Conservation (phyloP, 129 eudicot genomes). For the Kitagawia praeruptora region DNA sequence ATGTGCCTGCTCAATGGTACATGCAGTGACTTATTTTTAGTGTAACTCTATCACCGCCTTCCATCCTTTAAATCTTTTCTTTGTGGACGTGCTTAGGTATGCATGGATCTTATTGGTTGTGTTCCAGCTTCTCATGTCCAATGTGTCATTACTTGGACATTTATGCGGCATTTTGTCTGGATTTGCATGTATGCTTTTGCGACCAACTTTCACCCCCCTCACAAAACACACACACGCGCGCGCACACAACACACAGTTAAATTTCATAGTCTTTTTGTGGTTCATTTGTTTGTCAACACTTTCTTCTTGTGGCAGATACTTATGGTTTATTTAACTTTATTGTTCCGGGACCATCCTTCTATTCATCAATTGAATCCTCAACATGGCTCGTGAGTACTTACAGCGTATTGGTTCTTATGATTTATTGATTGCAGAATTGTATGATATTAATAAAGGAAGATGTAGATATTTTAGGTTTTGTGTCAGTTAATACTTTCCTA, state of each 20-base stretch:
- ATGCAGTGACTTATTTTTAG: constrained; percentile 11
- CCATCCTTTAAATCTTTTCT: constrained; percentile 4
- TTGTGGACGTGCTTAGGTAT: constrained; percentile 40
- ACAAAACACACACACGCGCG: neutral
- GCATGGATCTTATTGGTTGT: constrained; percentile 75
- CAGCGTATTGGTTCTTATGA: neutral
- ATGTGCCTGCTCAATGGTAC: constrained; percentile 89
- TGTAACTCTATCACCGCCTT: neutral
- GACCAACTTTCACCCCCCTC: neutral
- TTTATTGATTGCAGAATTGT: neutral
- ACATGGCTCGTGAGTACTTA: constrained; percentile 70
- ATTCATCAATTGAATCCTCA: constrained; percentile 71
- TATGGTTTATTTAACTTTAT: constrained; percentile 68
- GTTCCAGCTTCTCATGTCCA: constrained; percentile 83
- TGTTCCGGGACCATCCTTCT: constrained; percentile 82
- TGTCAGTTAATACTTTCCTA: neutral
- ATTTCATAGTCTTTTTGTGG: neutral
- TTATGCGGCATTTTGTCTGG: constrained; percentile 97
- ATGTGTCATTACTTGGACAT: constrained; percentile 94
- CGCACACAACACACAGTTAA: neutral
- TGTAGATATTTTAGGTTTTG: neutral
- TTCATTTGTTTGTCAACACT: constrained; percentile 10
- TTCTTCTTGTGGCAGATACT: constrained; percentile 47
- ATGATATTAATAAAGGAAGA: neutral
- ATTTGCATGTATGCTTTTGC: constrained; percentile 63